Percentiles rank a stretch among this genome's conserved stretches.
Conservation (phyloP, 1,139 yeast species). For the Blastobotrys persicus region DNA sequence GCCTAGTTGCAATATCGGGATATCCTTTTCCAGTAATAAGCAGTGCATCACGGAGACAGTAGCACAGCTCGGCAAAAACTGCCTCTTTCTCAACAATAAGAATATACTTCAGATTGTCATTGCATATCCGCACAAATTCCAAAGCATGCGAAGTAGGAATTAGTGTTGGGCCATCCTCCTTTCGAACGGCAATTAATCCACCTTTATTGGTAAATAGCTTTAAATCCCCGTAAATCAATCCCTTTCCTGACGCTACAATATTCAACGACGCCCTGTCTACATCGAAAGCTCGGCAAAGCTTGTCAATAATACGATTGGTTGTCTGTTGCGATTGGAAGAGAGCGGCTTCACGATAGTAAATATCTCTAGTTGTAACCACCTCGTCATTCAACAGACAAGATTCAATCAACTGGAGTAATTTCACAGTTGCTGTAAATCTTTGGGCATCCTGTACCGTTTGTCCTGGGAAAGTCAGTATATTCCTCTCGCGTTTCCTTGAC, state of each 20-base stretch:
- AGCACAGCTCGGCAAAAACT: conserved; percentile 29
- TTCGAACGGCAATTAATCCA: conserved; percentile 20
- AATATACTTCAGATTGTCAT: conserved; percentile 35
- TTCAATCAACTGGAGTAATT: conserved; percentile 7
- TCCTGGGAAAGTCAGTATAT: not conserved
- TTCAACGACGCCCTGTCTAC: conserved; percentile 40
- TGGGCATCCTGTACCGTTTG: not conserved
- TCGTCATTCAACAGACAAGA: conserved; percentile 8
- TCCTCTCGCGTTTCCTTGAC: not conserved
- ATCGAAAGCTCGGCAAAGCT: conserved; percentile 28
- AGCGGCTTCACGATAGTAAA: conserved; percentile 62
- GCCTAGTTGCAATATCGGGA: conserved; percentile 67
- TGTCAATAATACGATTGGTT: conserved; percentile 47
- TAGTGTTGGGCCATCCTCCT: conserved; percentile 18
- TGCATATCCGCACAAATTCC: conserved; percentile 20
- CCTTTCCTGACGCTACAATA: conserved; percentile 62
- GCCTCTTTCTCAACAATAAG: conserved; percentile 67
- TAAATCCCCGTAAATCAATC: conserved; percentile 50
- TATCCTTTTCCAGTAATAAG: conserved; percentile 60
- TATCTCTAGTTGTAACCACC: conserved; percentile 53
- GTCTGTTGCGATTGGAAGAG: conserved; percentile 50
- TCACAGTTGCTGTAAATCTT: conserved; percentile 4
- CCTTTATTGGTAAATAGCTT: conserved; percentile 25
- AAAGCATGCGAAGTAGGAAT: conserved; percentile 30
- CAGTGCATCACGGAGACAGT: conserved; percentile 26